A percentile compares a stretch with the other conserved stretches of the same genome.
Conservation (phyloP, 805 yeast species). For the Starmerella vaccinii region DNA sequence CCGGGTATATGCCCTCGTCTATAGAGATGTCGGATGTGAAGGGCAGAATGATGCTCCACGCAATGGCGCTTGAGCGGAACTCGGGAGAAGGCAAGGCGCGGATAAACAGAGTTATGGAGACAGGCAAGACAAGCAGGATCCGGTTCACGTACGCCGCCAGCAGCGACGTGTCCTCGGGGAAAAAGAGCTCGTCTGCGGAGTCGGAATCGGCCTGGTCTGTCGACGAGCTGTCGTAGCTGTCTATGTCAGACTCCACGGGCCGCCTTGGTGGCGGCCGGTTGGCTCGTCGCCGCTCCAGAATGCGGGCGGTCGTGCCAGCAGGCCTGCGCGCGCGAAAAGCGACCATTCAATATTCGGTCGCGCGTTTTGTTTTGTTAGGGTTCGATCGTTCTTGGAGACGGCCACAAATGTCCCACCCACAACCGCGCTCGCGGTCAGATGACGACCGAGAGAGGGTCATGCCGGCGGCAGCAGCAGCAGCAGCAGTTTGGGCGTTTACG, state of each 20-base stretch:
- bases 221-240: neutral
- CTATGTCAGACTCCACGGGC: neutral
- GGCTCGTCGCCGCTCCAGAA: constrained; percentile 1
- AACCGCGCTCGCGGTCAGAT: neutral
- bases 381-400: neutral
- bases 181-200: constrained; percentile 1
- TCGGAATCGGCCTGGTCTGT: neutral
- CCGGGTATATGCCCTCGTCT: constrained; percentile 21
- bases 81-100: constrained; percentile 16
- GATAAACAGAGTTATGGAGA: constrained; percentile 8
- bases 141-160: constrained; percentile 12
- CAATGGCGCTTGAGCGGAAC: constrained; percentile 14
- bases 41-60: constrained; percentile 19
- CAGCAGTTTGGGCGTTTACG: too few relatives aligned
- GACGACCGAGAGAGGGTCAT: neutral
- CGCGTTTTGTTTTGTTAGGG: constrained; percentile 1
- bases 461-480: neutral
- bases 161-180: neutral
- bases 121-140: constrained; percentile 14
- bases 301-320: constrained; percentile 2
- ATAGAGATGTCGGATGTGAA: constrained; percentile 19
- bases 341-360: neutral
- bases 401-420: too few relatives aligned
- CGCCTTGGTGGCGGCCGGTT: neutral
- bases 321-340: neutral